Evolutionary conservation across 441 rosid species (phyloP), one percentile per base, ranked within the genome.

Genomic region (Brassica hybrid): DNA sequence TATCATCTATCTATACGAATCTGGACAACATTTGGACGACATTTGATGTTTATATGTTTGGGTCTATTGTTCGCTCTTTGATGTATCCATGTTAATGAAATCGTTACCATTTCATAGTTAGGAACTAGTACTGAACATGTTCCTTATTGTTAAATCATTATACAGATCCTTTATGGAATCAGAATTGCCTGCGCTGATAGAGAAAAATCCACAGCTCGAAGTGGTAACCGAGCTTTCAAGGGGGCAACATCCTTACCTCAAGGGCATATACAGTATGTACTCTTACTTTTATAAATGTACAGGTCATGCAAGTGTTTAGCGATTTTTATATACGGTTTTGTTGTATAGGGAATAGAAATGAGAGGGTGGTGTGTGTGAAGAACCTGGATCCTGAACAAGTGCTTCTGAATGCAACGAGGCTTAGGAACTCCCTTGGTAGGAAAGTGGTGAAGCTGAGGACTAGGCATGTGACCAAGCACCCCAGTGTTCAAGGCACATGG

Each of bases 401-500:
- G 69, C 91, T 83, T 32, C 48, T 87, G 34, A 86, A 88, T 36
- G 94, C 96, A 5, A 86, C 88, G 9, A 83, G 95, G 85, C 80
- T 95, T 32, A 89, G 97, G 79, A 91, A 89, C 59, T 82, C 92
- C 0, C 50, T 90, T 72, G 96, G 98, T 59, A 86, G 97, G 83
- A 93, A 91, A 71, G 97, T 93, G 61, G 83, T 90, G 45, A 90
- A 92, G 79, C 80, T 89, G 52, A 90, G 81, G 82, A 93, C 97
- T 2, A 86, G 97, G 68, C 95, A 93, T 74, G 88, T 90, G 12
- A 93, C 95, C 17, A 83, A 83, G 54, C 88, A 89, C 65, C 97
- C 94, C 0, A 89, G 97, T 13, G 97, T 93, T 61, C 99, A 93
- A 78, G 99, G 97, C 70, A 90, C 95, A 0, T 91, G 99, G 99